Conservation (phyloP, 164 flowering plant species). For the Vitis riparia region DNA sequence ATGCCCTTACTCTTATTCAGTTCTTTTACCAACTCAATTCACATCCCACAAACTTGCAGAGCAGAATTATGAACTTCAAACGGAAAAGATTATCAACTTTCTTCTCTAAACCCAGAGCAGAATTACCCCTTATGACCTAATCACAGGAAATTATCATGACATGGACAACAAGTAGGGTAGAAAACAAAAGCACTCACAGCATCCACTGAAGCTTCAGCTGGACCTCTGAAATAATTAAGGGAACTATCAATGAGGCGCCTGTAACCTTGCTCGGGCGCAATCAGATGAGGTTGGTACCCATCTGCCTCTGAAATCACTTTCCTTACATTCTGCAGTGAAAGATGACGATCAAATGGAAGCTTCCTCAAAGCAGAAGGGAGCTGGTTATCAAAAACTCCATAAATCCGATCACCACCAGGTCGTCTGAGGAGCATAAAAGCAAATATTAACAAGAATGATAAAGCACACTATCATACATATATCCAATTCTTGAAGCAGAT, state of each 20-base stretch:
- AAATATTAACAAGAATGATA: neutral
- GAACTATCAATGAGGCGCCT: constrained; percentile 72
- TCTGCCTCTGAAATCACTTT: constrained; percentile 90
- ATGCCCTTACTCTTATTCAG: too few relatives aligned
- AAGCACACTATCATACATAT: neutral
- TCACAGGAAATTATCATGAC: too few relatives aligned
- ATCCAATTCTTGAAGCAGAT: too few relatives aligned
- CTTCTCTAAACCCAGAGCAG: too few relatives aligned
- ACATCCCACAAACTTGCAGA: too few relatives aligned
- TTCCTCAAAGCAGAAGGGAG: constrained; percentile 87
- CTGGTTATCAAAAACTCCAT: constrained; percentile 85
- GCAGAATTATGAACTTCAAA: too few relatives aligned
- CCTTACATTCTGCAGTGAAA: constrained; percentile 71
- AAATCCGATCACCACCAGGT: constrained; percentile 86
- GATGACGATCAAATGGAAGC: constrained; percentile 90
- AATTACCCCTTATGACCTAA: too few relatives aligned
- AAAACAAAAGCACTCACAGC: constrained; percentile 48
- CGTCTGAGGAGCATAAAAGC: constrained; percentile 42
- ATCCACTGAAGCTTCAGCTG: constrained; percentile 91
- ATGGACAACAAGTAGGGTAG: neutral
- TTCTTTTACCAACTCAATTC: too few relatives aligned
- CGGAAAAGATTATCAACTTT: too few relatives aligned
- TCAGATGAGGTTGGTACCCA: constrained; percentile 96
- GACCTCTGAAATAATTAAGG: constrained; percentile 63
- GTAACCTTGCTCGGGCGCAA: constrained; percentile 89